A percentile compares a stretch with the other conserved stretches of the same genome.
These are phyloP conservation scores for Leccinellum rugosiceps DNA, from an alignment of 768 basidiomycete genomes.

Conservation along the genomic window DNA sequence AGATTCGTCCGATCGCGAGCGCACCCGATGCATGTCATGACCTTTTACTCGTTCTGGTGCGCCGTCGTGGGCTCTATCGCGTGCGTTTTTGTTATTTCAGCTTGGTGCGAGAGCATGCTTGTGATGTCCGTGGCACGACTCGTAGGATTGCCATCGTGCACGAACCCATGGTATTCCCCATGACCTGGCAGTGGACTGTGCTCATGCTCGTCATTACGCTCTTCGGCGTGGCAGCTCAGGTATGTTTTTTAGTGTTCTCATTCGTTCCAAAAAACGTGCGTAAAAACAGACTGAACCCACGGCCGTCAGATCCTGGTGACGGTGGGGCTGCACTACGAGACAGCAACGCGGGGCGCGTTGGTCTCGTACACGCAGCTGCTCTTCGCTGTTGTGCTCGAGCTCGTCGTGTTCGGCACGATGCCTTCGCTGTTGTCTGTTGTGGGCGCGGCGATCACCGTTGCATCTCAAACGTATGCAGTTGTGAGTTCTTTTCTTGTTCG, in stretches of 20 bases:
- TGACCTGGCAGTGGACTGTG: conserved; percentile 13
- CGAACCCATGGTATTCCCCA: conserved; percentile 14
- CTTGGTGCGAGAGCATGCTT: neutral
- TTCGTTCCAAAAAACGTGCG: neutral
- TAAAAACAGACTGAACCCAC: neutral
- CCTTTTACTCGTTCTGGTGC: conserved; percentile 61
- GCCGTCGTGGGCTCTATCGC: conserved; percentile 25
- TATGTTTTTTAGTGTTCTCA: conserved; percentile 8
- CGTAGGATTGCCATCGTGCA: conserved; percentile 12
- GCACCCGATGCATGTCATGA: conserved; percentile 68
- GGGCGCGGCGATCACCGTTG: conserved; percentile 64
- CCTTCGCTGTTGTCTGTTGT: conserved; percentile 58
- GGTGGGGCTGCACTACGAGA: conserved; percentile 61
- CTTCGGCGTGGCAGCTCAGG: conserved; percentile 15
- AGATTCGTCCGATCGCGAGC: conserved; percentile 75
- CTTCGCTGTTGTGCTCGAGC: conserved; percentile 65
- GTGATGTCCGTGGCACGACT: neutral
- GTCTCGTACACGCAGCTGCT: conserved; percentile 63
- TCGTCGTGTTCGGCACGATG: conserved; percentile 56
- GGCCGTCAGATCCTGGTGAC: conserved; percentile 45
- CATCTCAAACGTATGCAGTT: conserved; percentile 11
- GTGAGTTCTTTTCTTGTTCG: neutral
- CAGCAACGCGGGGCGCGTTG: conserved; percentile 59
- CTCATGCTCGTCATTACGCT: conserved; percentile 14
- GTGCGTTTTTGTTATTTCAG: conserved; percentile 4